Evolutionary conservation across 169 alveolate genomes (phyloP).

Genomic region (Plasmodium inui): DNA sequence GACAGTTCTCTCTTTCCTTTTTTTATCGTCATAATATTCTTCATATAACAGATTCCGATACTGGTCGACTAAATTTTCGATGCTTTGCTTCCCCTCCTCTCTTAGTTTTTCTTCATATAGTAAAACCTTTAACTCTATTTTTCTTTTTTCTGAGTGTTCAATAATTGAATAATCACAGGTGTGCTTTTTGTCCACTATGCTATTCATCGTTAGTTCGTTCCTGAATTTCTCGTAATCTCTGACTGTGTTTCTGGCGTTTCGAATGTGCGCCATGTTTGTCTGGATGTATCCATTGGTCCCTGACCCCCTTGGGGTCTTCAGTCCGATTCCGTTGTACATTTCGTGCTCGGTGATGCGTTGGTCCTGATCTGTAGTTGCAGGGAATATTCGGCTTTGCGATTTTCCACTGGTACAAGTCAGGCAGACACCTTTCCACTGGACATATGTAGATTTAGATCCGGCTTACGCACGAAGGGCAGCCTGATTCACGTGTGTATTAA

Average conservation of each 20-base stretch:
- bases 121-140: slow-evolving; percentile 62
- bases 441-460: not conserved
- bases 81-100: slow-evolving; percentile 39
- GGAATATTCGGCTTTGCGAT: not conserved
- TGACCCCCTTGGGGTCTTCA: slow-evolving; percentile 87
- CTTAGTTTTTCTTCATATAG: slow-evolving; percentile 61
- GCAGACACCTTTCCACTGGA: not conserved
- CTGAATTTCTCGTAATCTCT: slow-evolving; percentile 68
- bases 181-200: slow-evolving; percentile 47
- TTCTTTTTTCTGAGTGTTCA: slow-evolving; percentile 74
- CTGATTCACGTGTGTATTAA: not conserved
- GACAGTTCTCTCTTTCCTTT: slow-evolving; percentile 22
- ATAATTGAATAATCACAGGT: slow-evolving; percentile 75
- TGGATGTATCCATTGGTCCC: slow-evolving; percentile 88
- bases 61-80: slow-evolving; percentile 43
- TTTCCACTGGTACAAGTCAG: not conserved
- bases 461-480: not conserved
- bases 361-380: not conserved
- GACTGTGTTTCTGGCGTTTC: slow-evolving; percentile 54
- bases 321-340: slow-evolving; percentile 85
- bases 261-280: slow-evolving; percentile 80
- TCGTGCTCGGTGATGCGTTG: not conserved
- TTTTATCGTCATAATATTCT: slow-evolving; percentile 68
- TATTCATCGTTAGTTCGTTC: slow-evolving; percentile 51
- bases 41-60: slow-evolving; percentile 69